Conservation (phyloP, 352 stramenopile species). For the Globisporangium barbulae region DNA sequence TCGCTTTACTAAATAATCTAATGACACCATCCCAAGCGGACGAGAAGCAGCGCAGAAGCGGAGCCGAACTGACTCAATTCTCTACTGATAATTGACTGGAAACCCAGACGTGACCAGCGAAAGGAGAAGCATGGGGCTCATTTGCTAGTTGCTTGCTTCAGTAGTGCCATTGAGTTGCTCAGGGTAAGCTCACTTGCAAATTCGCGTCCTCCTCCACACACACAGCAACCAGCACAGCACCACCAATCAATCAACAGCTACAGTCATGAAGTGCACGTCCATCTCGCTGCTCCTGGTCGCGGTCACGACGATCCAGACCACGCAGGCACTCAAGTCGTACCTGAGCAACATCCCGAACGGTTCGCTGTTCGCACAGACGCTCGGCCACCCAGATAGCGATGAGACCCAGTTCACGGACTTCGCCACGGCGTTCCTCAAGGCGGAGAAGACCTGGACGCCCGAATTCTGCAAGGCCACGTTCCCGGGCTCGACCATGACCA, state of each 20-base stretch:
- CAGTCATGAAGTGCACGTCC: conserved; percentile 63
- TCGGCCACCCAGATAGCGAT: conserved; percentile 33
- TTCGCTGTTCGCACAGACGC: conserved; percentile 24
- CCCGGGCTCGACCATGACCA: conserved; percentile 33
- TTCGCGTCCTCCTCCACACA: conserved; percentile 4
- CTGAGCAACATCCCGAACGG: conserved; percentile 40
- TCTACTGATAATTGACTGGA: neutral
- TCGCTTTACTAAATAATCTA: neutral
- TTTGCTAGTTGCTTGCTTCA: neutral
- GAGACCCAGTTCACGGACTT: conserved; percentile 21
- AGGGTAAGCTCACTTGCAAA: conserved; percentile 16
- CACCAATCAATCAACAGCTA: conserved; percentile 6
- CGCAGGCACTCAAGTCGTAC: conserved; percentile 32
- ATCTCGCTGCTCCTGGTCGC: conserved; percentile 75
- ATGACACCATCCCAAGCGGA: neutral
- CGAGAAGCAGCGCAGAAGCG: neutral
- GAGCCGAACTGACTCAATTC: neutral
- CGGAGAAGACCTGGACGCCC: conserved; percentile 28
- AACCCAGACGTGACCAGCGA: neutral
- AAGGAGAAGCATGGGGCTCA: neutral
- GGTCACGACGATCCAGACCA: conserved; percentile 75
- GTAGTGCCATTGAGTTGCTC: neutral
- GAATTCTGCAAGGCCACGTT: conserved; percentile 34
- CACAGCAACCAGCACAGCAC: conserved; percentile 6
- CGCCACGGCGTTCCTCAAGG: conserved; percentile 22